A percentile compares a stretch with the other conserved stretches of the same genome.
Evolutionary conservation across 768 basidiomycete genomes (phyloP).

Genomic region (Nidularia sp.): DNA sequence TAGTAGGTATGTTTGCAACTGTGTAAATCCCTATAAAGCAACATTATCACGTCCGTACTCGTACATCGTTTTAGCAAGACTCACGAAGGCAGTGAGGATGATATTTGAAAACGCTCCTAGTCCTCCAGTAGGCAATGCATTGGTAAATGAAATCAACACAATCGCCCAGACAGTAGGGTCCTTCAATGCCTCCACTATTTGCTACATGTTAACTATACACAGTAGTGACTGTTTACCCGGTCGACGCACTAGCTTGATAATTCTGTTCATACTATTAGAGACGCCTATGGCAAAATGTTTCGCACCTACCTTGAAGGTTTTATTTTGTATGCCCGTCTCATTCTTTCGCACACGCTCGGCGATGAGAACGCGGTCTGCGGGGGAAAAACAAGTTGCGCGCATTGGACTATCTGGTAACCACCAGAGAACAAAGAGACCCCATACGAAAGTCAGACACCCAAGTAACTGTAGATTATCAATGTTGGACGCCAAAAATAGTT

Average conservation of each 20-base stretch:
- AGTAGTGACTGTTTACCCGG: no score
- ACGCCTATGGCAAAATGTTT: neutral
- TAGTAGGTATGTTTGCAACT: conserved; percentile 48
- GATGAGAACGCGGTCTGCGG: conserved; percentile 41
- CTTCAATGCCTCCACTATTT: conserved; percentile 34
- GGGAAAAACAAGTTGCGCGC: conserved; percentile 42
- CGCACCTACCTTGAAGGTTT: conserved; percentile 36
- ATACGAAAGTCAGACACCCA: conserved; percentile 39
- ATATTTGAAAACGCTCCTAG: conserved; percentile 51
- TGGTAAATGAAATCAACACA: conserved; percentile 41
- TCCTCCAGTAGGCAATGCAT: conserved; percentile 43
- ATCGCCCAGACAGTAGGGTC: conserved; percentile 46
- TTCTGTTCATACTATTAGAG: conserved; percentile 6
- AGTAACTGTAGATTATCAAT: conserved; percentile 21
- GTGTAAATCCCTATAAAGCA: conserved; percentile 34
- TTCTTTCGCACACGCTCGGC: conserved; percentile 49
- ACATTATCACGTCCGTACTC: neutral
- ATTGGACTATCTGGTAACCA: conserved; percentile 50
- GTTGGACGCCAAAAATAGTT: no score
- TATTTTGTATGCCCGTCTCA: conserved; percentile 49
- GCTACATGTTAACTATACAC: neutral
- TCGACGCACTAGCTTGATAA: conserved; percentile 21
- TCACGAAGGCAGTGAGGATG: conserved; percentile 40
- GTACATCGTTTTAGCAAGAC: conserved; percentile 1
- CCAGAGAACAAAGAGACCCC: conserved; percentile 43